Evolutionary conservation across 345 rosid species (phyloP), one percentile per base, ranked within the genome.

Genomic region (Eucalyptus regnans): DNA sequence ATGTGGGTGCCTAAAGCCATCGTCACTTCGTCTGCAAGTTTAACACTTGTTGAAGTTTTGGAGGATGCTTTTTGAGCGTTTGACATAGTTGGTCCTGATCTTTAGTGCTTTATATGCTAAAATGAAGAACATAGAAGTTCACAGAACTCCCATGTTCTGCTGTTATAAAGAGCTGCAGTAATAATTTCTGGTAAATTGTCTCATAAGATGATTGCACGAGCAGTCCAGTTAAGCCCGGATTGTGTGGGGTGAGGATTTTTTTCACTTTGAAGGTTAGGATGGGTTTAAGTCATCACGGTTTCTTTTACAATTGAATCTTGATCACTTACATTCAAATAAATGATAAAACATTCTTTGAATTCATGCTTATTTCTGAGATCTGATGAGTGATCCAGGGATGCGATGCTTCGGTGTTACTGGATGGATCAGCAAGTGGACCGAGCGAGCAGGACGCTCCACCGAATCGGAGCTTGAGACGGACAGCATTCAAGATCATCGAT

Each of bases 361-460:
- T 76, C 84, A 41, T 22, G 7, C 84, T 76, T 7, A 64, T n/a
- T 64, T n/a, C 41, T 88, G 0, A 46, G 54, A 22, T 23, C 23
- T 76, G 64, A 27, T 23, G 25, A 64, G 41, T 14, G 3, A 46
- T 89, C 88, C 91, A 97, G 99, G 99, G 98, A 31, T 96, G 99
- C 83, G 99, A 96, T 90, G 99, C 89, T 6, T 97, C 99, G 4
- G 99, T 96, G 88, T 76, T 97, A 92, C 94, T 97, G 43, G 96
- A 91, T 49, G 98, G 99, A 83, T 95, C 99, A 31, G 93, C 97
- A 1, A 93, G 94, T 90, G 98, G 97, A 71, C 99, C 99, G 29
- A 90, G 98, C 43, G 99, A 97, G 93, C 95, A 97, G 88, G 92
- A 94, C 2, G 93, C 99, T 16, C 90, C 90, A 12, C 99, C 99